Percentiles rank a stretch among this genome's conserved stretches.
These are phyloP conservation scores for Penicillium sp. DNA, from an alignment of 2,329 filamentous ascomycete species.

Conservation along the genomic window DNA sequence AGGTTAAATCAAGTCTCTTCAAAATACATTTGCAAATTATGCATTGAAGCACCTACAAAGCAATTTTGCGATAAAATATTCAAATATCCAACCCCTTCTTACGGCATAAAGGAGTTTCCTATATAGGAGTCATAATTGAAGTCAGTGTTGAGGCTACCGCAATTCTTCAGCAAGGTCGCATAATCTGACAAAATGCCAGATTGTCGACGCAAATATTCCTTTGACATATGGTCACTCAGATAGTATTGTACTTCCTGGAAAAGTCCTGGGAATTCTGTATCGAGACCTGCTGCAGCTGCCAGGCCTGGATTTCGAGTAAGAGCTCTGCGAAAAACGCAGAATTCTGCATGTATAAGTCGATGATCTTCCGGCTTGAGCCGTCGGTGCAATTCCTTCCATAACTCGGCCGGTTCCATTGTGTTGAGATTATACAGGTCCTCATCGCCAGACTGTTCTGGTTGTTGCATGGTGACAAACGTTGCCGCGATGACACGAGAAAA, in stretches of 20 bases:
- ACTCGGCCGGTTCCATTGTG: not conserved
- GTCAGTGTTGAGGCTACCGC: not conserved
- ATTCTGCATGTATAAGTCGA: not conserved
- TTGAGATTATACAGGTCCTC: not conserved
- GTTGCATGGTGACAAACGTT: no score
- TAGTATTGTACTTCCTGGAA: not conserved
- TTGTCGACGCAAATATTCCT: not conserved
- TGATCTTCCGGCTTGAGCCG: not conserved
- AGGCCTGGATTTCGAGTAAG: not conserved
- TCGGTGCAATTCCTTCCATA: not conserved
- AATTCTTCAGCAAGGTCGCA: not conserved
- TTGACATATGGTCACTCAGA: not conserved
- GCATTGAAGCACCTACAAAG: no score
- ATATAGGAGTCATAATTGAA: not conserved
- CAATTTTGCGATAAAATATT: no score
- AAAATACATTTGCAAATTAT: no score
- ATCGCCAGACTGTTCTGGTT: no score
- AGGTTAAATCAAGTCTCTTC: no score
- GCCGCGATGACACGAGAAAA: no score
- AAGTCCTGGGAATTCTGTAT: not conserved
- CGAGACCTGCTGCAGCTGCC: not conserved
- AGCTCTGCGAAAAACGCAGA: not conserved
- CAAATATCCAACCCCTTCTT: no score
- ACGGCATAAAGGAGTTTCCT: no score
- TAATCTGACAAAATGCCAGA: not conserved